Conservation (phyloP, 345 rosid genomes). For the Rhodomyrtus tomentosa region DNA sequence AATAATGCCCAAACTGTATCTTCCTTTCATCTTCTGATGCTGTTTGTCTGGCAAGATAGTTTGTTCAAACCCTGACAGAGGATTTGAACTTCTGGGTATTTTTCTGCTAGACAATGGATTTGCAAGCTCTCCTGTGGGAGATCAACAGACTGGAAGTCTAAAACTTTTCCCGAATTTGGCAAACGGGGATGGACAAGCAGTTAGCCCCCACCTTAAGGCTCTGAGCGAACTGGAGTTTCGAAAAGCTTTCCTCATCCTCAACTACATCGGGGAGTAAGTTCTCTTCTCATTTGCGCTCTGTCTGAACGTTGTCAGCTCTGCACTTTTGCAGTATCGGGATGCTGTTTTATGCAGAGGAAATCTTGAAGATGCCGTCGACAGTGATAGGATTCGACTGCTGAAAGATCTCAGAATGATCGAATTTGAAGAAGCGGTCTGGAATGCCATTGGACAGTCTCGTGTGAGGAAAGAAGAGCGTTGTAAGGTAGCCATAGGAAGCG, state of each 20-base stretch:
- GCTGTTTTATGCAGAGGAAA: conserved; percentile 9
- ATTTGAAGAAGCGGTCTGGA: conserved; percentile 47
- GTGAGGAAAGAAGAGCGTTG: conserved; percentile 14
- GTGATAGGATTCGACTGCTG: conserved; percentile 25
- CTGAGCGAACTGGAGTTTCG: conserved; percentile 53
- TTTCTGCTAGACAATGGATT: not conserved
- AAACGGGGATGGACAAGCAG: not conserved
- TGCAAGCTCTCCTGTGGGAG: not conserved
- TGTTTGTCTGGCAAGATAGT: not conserved
- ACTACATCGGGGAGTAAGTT: conserved; percentile 52
- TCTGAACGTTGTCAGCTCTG: not conserved
- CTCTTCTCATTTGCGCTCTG: not conserved
- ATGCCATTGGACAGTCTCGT: not conserved
- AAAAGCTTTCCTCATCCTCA: conserved; percentile 47
- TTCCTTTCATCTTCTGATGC: not conserved
- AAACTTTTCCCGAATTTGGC: not conserved
- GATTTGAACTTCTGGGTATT: not conserved
- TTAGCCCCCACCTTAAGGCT: conserved; percentile 27
- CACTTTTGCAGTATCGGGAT: not conserved
- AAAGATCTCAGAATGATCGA: conserved; percentile 30
- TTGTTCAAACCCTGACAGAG: not conserved
- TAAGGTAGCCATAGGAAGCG: conserved; percentile 7
- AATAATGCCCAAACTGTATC: not conserved
- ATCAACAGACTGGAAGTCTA: not conserved
- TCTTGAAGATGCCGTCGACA: conserved; percentile 17